Evolutionary conservation across 1,284 basidiomycete genomes (phyloP), one percentile per base, ranked within the genome.

Genomic region (Cryptococcus neoformans): DNA sequence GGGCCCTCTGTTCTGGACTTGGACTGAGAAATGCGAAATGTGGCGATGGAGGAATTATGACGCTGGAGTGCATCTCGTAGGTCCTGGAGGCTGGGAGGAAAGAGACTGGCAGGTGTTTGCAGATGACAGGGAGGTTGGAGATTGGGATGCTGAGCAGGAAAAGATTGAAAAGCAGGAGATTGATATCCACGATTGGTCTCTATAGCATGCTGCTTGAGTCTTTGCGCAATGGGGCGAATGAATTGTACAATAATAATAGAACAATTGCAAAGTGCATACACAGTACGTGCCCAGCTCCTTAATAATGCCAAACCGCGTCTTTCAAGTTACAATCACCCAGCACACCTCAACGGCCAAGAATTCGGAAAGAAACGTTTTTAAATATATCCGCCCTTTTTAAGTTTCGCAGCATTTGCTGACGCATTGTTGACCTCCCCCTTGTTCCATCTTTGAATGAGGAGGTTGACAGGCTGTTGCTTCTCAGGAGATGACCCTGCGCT

Each of bases 381-480:
- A 21, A 60, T 59, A 47, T 60, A 60, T 7, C 58, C 58, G n/a
- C 61, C 58, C 21, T 56, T 45, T 39, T 56, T 57, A 11, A 17
- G 9, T 8, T 42, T 48, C 6, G 51, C 14, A 21, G 41, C 50
- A 47, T 54, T 55, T 21, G 53, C 56, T 36, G 44, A 36, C 4
- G 59, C 37, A 51, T 57, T 57, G 35, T 39, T 53, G 14, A 66
- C 59, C 37, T 66, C 53, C 38, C 65, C 67, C 49, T 72, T 62
- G 51, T 76, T 76, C 74, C 74, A 76, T 41, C 68, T 44, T 44
- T 62, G 58, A 49, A 76, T 74, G 5, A 75, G 57, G 10, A 65
- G 47, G 52, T 74, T 74, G 41, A 76, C 73, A 44, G 72, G 62
- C 53, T 73, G 72, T 54, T 71, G 72, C 57, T 73, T 74, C 50